phyloP scores from a whole-genome alignment of 331 rosid species.

The Quercus tomentella region DNA sequence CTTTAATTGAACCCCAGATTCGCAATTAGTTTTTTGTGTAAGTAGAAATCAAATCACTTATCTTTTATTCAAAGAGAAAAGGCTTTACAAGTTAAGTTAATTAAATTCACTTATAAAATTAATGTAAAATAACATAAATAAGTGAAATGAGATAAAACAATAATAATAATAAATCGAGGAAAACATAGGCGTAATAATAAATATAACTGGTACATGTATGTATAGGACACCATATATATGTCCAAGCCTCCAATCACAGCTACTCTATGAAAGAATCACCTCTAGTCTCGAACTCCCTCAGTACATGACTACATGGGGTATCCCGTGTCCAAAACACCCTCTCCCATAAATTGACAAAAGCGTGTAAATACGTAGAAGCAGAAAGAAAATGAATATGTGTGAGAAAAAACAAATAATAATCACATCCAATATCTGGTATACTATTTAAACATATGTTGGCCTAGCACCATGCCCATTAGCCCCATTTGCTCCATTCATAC shows the following conservation, averaged over 20 bases:
- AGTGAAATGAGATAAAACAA: background rate
- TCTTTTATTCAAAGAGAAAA: no score
- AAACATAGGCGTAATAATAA: background rate
- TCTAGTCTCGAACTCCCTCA: constrained; percentile 22
- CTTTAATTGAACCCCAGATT: no score
- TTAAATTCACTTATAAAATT: no score
- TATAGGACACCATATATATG: constrained; percentile 21
- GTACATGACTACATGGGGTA: constrained; percentile 2
- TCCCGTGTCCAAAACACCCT: constrained; percentile 28
- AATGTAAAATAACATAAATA: background rate
- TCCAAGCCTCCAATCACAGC: constrained; percentile 17
- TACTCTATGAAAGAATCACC: constrained; percentile 41
- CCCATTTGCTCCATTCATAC: constrained; percentile 33
- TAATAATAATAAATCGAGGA: background rate
- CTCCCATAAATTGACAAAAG: constrained; percentile 43
- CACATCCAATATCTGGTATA: constrained; percentile 1
- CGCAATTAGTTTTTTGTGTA: no score
- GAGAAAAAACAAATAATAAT: constrained; percentile 21
- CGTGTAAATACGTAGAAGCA: constrained; percentile 14
- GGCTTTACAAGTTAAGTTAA: no score
- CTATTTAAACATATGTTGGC: constrained; percentile 27
- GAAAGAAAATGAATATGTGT: constrained; percentile 18
- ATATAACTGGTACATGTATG: constrained; percentile 7
- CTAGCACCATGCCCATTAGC: constrained; percentile 51
- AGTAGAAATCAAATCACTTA: rapidly evolving